Conservation (phyloP, 371 early-diverging fungal genomes). For the Amoeboaphelidium protococcarum region DNA sequence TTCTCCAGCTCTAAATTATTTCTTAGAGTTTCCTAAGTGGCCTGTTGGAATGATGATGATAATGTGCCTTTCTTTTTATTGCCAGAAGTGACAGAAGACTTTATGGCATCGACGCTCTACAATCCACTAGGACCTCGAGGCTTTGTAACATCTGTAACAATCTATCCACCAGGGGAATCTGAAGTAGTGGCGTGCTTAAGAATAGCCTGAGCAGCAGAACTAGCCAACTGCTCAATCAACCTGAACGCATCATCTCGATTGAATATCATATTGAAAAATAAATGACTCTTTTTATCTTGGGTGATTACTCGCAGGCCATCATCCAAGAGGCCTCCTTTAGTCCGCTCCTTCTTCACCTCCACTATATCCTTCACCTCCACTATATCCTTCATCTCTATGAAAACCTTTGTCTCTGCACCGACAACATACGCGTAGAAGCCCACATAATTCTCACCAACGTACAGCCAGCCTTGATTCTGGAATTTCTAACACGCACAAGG, state of each 20-base stretch:
- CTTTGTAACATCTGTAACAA: too few species aligned
- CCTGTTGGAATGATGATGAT: neutral
- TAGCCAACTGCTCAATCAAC: slow-evolving; percentile 60
- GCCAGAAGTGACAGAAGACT: neutral
- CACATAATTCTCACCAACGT: slow-evolving; percentile 66
- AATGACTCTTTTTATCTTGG: slow-evolving; percentile 47
- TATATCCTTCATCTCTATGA: neutral
- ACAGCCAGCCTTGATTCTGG: slow-evolving; percentile 89
- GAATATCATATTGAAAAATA: slow-evolving; percentile 68
- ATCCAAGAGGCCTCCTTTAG: slow-evolving; percentile 61
- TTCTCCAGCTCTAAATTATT: slow-evolving; percentile 33
- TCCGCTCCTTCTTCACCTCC: slow-evolving; percentile 51
- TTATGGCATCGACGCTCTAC: too few species aligned
- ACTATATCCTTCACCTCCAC: slow-evolving; percentile 59
- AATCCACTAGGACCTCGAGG: too few species aligned
- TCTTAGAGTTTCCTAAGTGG: slow-evolving; percentile 9
- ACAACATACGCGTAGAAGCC: slow-evolving; percentile 83
- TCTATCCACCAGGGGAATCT: neutral
- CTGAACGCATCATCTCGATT: slow-evolving; percentile 80
- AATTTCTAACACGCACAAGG: slow-evolving; percentile 61
- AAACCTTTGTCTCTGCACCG: slow-evolving; percentile 61
- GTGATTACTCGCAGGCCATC: slow-evolving; percentile 64
- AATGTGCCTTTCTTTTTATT: neutral
- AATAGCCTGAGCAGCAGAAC: slow-evolving; percentile 17
- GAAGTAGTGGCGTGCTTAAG: neutral